phyloP scores from a whole-genome alignment of 2,329 filamentous ascomycete species.

The Leptographium lundbergii region DNA sequence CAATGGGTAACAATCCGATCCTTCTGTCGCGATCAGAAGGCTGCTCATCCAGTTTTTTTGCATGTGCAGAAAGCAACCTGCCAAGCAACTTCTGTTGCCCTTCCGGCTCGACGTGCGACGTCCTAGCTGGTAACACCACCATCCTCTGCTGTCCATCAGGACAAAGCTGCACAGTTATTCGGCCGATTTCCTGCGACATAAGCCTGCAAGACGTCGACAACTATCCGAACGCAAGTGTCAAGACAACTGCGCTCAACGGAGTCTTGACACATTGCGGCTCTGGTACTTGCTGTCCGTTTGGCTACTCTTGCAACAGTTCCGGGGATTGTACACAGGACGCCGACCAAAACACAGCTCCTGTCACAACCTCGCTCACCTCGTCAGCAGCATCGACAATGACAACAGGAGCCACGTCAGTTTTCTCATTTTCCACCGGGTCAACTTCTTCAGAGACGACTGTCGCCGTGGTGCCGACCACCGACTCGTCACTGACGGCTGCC shows the following conservation, averaged over 20 bases:
- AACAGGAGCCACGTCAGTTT: background rate
- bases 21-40: constrained; percentile 1
- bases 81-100: constrained; percentile 58
- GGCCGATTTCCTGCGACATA: constrained; percentile 52
- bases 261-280: constrained; percentile 44
- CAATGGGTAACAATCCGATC: background rate
- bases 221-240: constrained; percentile 47
- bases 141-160: constrained; percentile 57
- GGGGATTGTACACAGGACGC: constrained; percentile 37
- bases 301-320: constrained; percentile 47
- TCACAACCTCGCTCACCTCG: constrained; percentile 13
- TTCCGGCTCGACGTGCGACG: constrained; percentile 37
- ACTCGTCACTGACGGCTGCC: constrained; percentile 6
- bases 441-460: constrained; percentile 13
- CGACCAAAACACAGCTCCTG: constrained; percentile 31
- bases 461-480: constrained; percentile 13
- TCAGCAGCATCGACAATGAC: constrained; percentile 11
- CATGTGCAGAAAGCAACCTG: constrained; percentile 39
- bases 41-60: constrained; percentile 26
- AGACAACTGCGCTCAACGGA: constrained; percentile 49
- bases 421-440: constrained; percentile 11
- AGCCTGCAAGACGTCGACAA: constrained; percentile 46
- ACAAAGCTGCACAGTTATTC: constrained; percentile 44
- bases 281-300: constrained; percentile 56
- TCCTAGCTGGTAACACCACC: constrained; percentile 52